Conservation (phyloP, 163 green algal species). For the Scenedesmus sp. region DNA sequence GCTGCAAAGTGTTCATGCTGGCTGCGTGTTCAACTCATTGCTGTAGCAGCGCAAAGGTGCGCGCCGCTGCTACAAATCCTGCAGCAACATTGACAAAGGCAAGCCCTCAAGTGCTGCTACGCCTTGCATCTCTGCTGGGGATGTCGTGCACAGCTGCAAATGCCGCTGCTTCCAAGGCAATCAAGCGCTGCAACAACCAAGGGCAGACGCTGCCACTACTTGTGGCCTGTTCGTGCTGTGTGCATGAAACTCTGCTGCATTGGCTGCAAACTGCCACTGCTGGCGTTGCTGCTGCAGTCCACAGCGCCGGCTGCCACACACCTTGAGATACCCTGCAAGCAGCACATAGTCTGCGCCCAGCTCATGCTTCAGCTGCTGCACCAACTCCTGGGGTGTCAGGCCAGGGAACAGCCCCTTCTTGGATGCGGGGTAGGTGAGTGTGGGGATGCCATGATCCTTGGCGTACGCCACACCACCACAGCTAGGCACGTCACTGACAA, state of each 20-base stretch:
- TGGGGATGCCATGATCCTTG: slow-evolving; percentile 80
- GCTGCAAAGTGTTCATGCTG: background rate
- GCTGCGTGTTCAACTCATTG: too few species aligned
- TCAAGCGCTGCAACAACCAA: background rate
- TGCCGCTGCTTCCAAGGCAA: background rate
- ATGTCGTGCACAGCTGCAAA: background rate
- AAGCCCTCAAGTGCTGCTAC: background rate
- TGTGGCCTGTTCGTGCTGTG: background rate
- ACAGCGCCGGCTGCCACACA: slow-evolving; percentile 37
- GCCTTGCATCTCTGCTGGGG: background rate
- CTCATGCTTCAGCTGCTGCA: slow-evolving; percentile 63
- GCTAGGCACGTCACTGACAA: slow-evolving; percentile 86
- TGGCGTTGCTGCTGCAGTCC: background rate
- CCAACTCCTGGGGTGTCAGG: slow-evolving; percentile 73
- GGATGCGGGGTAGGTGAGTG: slow-evolving; percentile 81
- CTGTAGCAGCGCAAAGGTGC: too few species aligned
- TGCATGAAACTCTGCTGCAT: background rate
- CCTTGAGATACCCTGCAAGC: slow-evolving; percentile 96
- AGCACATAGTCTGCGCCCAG: slow-evolving; percentile 84
- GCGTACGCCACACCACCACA: slow-evolving; percentile 91
- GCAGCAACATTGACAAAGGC: too few species aligned
- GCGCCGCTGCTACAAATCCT: too few species aligned
- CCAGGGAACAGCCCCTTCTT: slow-evolving; percentile 73
- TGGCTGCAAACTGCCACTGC: background rate
- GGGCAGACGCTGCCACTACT: background rate